Conservation (phyloP, 495 filamentous ascomycete species). For the Xylaria telfairii region DNA sequence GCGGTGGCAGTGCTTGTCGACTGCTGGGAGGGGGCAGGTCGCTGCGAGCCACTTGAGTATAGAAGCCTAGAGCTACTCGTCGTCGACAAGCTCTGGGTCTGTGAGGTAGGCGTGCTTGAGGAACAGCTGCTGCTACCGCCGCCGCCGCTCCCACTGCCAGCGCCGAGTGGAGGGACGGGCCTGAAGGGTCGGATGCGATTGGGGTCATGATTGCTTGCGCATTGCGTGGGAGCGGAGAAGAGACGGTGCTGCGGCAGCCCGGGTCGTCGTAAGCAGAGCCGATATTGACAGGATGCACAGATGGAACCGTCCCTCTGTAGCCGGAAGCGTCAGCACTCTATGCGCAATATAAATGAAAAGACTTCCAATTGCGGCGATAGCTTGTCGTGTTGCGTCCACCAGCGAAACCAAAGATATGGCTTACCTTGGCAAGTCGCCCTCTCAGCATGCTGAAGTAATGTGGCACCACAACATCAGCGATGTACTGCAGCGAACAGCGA, state of each 20-base stretch:
- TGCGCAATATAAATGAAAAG: background rate
- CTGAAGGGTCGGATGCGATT: background rate
- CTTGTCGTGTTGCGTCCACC: background rate
- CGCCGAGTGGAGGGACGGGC: background rate
- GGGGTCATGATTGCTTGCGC: background rate
- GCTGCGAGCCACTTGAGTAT: background rate
- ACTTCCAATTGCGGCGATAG: background rate
- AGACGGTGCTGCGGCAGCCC: slow-evolving; percentile 21
- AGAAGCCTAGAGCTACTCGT: background rate
- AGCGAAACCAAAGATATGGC: background rate
- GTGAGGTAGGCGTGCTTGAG: background rate
- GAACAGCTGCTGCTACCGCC: background rate
- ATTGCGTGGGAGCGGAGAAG: slow-evolving; percentile 22
- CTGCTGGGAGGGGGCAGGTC: background rate
- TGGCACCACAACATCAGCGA: slow-evolving; percentile 29
- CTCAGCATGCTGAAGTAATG: slow-evolving; percentile 37
- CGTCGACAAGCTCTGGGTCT: background rate
- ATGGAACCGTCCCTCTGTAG: slow-evolving; percentile 35
- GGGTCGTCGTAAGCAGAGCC: slow-evolving; percentile 28
- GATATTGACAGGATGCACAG: slow-evolving; percentile 39
- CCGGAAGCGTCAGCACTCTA: slow-evolving; percentile 24
- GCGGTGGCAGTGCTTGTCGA: background rate
- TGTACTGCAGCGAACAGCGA: background rate
- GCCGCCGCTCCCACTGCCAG: background rate
- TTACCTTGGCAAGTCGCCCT: slow-evolving; percentile 35